These are phyloP conservation scores for Pulveroboletus sp. DNA, from an alignment of 768 basidiomycete genomes.

Conservation along the genomic window DNA sequence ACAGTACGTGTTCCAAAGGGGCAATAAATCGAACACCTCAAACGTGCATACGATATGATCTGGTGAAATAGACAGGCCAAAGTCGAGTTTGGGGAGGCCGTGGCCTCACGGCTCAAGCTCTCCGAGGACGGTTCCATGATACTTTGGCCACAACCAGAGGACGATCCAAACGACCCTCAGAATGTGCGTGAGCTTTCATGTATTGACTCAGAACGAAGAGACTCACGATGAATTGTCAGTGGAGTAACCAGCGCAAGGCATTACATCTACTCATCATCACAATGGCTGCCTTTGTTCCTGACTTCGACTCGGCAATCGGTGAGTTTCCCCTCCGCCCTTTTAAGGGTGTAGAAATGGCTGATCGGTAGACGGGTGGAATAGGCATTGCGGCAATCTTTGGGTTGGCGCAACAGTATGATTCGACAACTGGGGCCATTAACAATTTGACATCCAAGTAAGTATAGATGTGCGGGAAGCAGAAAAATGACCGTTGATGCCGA, in stretches of 20 bases:
- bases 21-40: too few species aligned
- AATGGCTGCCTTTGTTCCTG: constrained; percentile 51
- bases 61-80: constrained; percentile 39
- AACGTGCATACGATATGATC: not conserved
- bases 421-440: constrained; percentile 48
- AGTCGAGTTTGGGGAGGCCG: constrained; percentile 46
- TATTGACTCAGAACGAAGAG: not conserved
- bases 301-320: constrained; percentile 55
- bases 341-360: not conserved
- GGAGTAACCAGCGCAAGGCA: constrained; percentile 43
- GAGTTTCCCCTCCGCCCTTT: constrained; percentile 1
- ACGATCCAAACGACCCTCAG: constrained; percentile 52
- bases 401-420: constrained; percentile 42
- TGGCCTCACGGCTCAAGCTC: constrained; percentile 47
- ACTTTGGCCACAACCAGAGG: constrained; percentile 54
- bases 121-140: constrained; percentile 43
- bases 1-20: constrained; percentile 35
- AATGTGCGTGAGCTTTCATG: constrained; percentile 40
- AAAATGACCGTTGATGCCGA: constrained; percentile 2
- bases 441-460: constrained; percentile 46
- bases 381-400: constrained; percentile 51
- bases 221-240: constrained; percentile 28
- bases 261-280: constrained; percentile 48
- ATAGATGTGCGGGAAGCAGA: not conserved
- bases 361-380: constrained; percentile 12